A percentile compares a stretch with the other conserved stretches of the same genome.
Evolutionary conservation across 2,329 filamentous ascomycete species (phyloP).

Genomic region (Aspergillus oerlinghausenensis): DNA sequence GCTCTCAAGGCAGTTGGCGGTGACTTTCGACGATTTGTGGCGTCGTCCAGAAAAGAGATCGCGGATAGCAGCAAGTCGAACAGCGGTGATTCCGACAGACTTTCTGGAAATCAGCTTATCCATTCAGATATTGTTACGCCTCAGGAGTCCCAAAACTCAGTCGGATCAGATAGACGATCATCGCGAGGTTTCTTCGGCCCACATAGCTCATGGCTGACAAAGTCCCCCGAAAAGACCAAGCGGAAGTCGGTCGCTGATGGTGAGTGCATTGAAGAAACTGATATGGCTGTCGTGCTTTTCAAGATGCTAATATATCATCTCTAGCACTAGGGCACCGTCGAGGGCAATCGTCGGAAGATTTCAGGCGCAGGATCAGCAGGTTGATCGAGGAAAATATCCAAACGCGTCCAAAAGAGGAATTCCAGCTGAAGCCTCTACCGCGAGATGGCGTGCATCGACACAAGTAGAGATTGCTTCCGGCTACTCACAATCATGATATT

Average conservation of each 20-base stretch:
- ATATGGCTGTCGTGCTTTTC: background rate
- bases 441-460: conserved; percentile 7
- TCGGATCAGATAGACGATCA: conserved; percentile 3
- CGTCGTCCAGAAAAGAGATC: background rate
- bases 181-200: conserved; percentile 12
- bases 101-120: conserved; percentile 2
- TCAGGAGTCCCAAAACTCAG: background rate
- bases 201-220: conserved; percentile 18
- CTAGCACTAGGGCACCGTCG: conserved; percentile 16
- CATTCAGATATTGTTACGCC: conserved; percentile 1
- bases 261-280: background rate
- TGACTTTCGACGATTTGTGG: conserved; percentile 1
- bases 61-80: background rate
- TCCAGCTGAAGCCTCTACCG: conserved; percentile 19
- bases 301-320: background rate
- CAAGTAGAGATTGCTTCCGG: background rate
- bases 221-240: conserved; percentile 11
- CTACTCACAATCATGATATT: background rate
- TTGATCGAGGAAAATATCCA: conserved; percentile 30
- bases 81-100: conserved; percentile 4
- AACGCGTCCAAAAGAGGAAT: conserved; percentile 17
- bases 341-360: conserved; percentile 28
- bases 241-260: conserved; percentile 9
- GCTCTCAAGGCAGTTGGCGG: background rate
- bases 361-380: conserved; percentile 29